Evolutionary conservation across 2,329 filamentous ascomycete species (phyloP).

Genomic region (Phialocephala subalpina): DNA sequence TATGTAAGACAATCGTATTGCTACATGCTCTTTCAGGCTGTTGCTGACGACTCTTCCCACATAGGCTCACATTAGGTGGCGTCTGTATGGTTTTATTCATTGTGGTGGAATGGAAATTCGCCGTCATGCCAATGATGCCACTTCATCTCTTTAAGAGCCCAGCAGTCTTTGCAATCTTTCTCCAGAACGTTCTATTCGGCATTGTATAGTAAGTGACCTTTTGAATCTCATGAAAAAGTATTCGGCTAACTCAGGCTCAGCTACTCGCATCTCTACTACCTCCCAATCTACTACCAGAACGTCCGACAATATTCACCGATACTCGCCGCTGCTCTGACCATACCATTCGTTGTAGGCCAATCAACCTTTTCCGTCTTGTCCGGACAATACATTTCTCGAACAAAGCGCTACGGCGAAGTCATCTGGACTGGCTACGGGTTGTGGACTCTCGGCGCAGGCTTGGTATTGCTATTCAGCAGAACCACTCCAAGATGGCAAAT

Average conservation of each 20-base stretch:
- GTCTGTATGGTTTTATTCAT: constrained; percentile 57
- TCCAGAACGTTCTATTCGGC: constrained; percentile 67
- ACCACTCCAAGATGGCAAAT: constrained; percentile 56
- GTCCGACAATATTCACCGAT: constrained; percentile 46
- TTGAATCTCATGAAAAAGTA: background rate
- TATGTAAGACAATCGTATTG: constrained; percentile 49
- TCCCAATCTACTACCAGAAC: constrained; percentile 70
- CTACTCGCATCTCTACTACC: constrained; percentile 64
- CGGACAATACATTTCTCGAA: constrained; percentile 53
- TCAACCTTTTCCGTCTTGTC: constrained; percentile 54
- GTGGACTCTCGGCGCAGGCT: constrained; percentile 58
- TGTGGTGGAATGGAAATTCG: constrained; percentile 62
- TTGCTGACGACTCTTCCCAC: background rate
- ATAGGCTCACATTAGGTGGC: constrained; percentile 53
- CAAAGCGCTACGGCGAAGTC: constrained; percentile 65
- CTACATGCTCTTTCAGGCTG: background rate
- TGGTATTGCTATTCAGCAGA: constrained; percentile 58
- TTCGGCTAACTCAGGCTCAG: background rate
- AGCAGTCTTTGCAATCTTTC: constrained; percentile 61
- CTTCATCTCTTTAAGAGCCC: constrained; percentile 61
- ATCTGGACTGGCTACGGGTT: constrained; percentile 52
- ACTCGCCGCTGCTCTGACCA: constrained; percentile 59
- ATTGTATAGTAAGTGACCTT: constrained; percentile 52
- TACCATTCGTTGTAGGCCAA: constrained; percentile 59
- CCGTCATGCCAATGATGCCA: constrained; percentile 65